Evolutionary conservation across 306 rosid genomes (phyloP).

Genomic region (Pterocarpus santalinus): DNA sequence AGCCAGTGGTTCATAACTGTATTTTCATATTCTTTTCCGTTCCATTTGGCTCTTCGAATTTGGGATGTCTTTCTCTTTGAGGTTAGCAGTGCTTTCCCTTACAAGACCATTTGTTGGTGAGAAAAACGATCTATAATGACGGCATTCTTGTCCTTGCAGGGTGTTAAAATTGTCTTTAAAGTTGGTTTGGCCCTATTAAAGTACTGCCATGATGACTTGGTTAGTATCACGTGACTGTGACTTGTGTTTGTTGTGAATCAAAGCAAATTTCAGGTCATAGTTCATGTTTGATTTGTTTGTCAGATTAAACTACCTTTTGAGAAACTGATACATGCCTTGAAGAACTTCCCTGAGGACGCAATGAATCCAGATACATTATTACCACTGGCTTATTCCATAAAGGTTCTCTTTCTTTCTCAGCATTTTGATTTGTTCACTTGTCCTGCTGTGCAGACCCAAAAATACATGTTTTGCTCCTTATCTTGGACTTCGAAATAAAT

Average conservation of each 20-base stretch:
- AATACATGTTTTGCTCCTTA: slow-evolving; percentile 28
- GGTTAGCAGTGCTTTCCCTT: slow-evolving; percentile 63
- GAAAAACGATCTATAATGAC: slow-evolving; percentile 26
- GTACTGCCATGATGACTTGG: slow-evolving; percentile 96
- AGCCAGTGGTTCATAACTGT: slow-evolving; percentile 99
- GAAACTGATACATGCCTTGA: slow-evolving; percentile 92
- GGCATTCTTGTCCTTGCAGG: slow-evolving; percentile 63
- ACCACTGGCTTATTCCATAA: slow-evolving; percentile 92
- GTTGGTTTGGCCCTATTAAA: slow-evolving; percentile 96
- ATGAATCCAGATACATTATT: slow-evolving; percentile 89
- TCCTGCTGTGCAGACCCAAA: neutral
- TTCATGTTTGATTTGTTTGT: slow-evolving; percentile 35
- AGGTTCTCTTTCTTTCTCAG: slow-evolving; percentile 63
- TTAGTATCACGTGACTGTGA: slow-evolving; percentile 55
- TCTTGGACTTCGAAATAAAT: neutral
- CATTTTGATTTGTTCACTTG: slow-evolving; percentile 25
- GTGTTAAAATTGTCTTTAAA: slow-evolving; percentile 91
- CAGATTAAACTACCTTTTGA: slow-evolving; percentile 96
- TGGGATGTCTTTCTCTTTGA: slow-evolving; percentile 97
- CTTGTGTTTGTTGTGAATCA: slow-evolving; percentile 30
- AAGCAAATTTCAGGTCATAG: slow-evolving; percentile 37
- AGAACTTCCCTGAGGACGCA: slow-evolving; percentile 90
- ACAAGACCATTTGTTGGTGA: slow-evolving; percentile 30
- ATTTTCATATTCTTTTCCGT: slow-evolving; percentile 96
- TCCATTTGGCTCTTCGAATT: slow-evolving; percentile 96